A percentile compares a stretch with the other conserved stretches of the same genome.
Conservation (phyloP, 768 basidiomycete genomes). For the Tylopilus rubrobrunneus region DNA sequence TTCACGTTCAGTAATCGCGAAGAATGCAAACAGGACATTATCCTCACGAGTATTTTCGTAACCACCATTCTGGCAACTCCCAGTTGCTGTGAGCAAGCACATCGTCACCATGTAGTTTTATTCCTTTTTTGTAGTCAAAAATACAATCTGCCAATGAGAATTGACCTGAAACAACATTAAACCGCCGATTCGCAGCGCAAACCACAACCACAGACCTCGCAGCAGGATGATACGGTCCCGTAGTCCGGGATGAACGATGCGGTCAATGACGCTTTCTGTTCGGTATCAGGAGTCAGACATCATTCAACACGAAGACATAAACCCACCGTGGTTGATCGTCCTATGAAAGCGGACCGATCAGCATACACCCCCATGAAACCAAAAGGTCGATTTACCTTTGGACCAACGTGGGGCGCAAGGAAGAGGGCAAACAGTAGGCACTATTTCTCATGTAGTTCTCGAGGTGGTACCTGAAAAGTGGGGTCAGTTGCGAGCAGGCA, state of each 20-base stretch:
- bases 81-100: conserved; percentile 86
- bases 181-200: background rate
- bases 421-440: conserved; percentile 83
- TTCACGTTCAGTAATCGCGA: background rate
- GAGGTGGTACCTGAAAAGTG: conserved; percentile 68
- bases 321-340: conserved; percentile 78
- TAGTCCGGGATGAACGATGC: conserved; percentile 83
- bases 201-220: conserved; percentile 49
- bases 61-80: conserved; percentile 84
- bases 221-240: conserved; percentile 89
- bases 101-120: conserved; percentile 86
- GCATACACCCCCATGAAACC: background rate
- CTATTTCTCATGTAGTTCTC: conserved; percentile 86
- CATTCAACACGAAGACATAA: conserved; percentile 1
- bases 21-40: background rate
- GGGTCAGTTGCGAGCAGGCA: conserved; percentile 1
- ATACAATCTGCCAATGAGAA: conserved; percentile 80
- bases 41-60: conserved; percentile 72
- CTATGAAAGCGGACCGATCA: conserved; percentile 34
- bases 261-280: conserved; percentile 86
- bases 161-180: conserved; percentile 46
- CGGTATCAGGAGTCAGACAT: conserved; percentile 6
- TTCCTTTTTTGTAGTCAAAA: conserved; percentile 61
- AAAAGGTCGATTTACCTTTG: conserved; percentile 52
- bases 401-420: conserved; percentile 81